A percentile compares a stretch with the other conserved stretches of the same genome.
Conservation (phyloP, 1,139 yeast genomes). For the Geotrichum histeridarum region DNA sequence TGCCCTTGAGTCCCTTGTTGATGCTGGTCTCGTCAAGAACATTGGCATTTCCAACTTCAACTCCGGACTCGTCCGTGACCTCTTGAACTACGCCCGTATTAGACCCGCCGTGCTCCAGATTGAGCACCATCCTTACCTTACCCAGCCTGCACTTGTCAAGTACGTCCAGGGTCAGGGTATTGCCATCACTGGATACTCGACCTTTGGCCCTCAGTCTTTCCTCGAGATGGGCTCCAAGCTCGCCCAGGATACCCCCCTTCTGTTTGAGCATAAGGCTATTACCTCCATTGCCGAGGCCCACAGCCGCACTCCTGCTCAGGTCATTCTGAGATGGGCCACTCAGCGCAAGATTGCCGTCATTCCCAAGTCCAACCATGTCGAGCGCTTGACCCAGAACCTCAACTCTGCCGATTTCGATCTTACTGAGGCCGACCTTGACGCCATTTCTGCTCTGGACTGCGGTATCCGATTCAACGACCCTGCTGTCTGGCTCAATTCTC, state of each 20-base stretch:
- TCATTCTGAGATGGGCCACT: conserved; percentile 66
- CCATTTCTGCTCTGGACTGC: conserved; percentile 50
- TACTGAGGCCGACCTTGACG: conserved; percentile 43
- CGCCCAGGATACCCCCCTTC: conserved; percentile 52
- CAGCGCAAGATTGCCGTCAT: conserved; percentile 63
- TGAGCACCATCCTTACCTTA: conserved; percentile 89
- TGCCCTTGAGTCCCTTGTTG: conserved; percentile 60
- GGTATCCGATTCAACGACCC: conserved; percentile 83
- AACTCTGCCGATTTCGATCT: conserved; percentile 54
- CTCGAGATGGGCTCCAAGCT: conserved; percentile 48
- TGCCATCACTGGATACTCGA: conserved; percentile 75
- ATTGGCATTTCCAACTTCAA: conserved; percentile 29
- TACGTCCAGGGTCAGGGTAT: conserved; percentile 58
- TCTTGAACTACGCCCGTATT: conserved; percentile 64
- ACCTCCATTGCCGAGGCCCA: conserved; percentile 48
- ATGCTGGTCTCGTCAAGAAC: conserved; percentile 61
- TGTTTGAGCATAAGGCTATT: conserved; percentile 49
- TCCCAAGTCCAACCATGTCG: conserved; percentile 60
- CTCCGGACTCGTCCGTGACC: conserved; percentile 69
- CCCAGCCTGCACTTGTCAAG: conserved; percentile 63
- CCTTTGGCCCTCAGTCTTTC: conserved; percentile 62
- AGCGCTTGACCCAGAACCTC: conserved; percentile 54
- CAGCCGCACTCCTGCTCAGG: conserved; percentile 54
- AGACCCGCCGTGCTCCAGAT: conserved; percentile 80
- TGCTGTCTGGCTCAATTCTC: conserved; percentile 55